Percentiles rank a stretch among this genome's conserved stretches.
phyloP scores from a whole-genome alignment of 139 green algal species.

The Diplosphaera chodatii region DNA sequence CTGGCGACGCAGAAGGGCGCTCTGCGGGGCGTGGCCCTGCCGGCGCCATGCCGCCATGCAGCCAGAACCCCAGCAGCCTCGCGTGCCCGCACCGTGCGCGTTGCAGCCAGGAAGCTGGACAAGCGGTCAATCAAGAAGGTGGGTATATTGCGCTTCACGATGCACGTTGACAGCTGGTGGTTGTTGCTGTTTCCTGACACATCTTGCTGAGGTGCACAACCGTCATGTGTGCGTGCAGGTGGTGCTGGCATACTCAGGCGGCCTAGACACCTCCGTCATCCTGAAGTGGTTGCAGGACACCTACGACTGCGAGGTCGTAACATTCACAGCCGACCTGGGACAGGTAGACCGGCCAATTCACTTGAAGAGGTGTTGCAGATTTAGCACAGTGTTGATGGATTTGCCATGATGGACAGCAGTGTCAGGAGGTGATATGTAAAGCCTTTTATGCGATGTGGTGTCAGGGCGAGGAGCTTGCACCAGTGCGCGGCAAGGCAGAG shows the following conservation, averaged over 20 bases:
- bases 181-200: too few relatives aligned
- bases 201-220: too few relatives aligned
- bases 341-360: too few relatives aligned
- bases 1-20: not conserved
- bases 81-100: not conserved
- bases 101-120: not conserved
- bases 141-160: too few relatives aligned
- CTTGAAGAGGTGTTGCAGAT: too few relatives aligned
- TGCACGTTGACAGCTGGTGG: too few relatives aligned
- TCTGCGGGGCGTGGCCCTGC: not conserved
- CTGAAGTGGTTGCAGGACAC: constrained; percentile 96
- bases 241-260: constrained; percentile 92
- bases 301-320: constrained; percentile 97
- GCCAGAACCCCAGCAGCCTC: too few relatives aligned
- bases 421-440: too few relatives aligned
- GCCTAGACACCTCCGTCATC: constrained; percentile 97
- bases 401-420: too few relatives aligned
- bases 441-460: too few relatives aligned
- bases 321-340: constrained; percentile 93
- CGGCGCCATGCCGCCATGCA: not conserved
- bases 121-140: not conserved
- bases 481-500: constrained; percentile 86
- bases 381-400: too few relatives aligned
- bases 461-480: constrained; percentile 93
- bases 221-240: too few relatives aligned